Base-by-base conservation (phyloP, 805 yeast genomes). In the Candida ficus region DNA sequence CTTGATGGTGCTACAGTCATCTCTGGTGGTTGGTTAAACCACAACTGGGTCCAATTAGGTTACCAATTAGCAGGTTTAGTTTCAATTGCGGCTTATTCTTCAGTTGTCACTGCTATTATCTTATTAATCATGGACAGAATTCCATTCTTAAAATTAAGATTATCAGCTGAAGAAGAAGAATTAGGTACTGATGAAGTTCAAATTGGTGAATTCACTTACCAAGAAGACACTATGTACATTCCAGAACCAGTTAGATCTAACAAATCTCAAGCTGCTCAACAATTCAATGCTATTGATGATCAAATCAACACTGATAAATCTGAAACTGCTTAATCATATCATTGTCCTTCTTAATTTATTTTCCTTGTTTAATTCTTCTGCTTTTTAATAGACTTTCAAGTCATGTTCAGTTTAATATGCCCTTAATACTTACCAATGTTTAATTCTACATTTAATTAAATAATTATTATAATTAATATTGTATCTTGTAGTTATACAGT, bases 11-110 rank as follows among this genome's bases (percentile, higher is more conserved):
- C 75, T 7, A 63, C 77, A 11, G 74, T 69, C 14, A 84, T 85
- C 49, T 71, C 60, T 21, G 95, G 96, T 56, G 97, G 96, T 45
- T 86, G 95, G 93, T 64, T 89, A 46, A 83, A 84, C 69, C 88
- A 84, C 54, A 76, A 87, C 70, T 86, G 73, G 63, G 71, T 65
- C 44, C 97, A 89, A 68, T 76, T 89, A 49, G 93, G 95, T 51
- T 83, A 82, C 66, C 97, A 91, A 71, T 67, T 88, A 49, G 91
- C 95, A 20, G 95, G 84, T 34, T 71, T 80, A 48, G 63, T 71
- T 44, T 73, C 95, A 11, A 78, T 80, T 44, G 81, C 81, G 39
- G 69, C 74, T 12, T 91, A 95, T 86, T 73, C 95, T 4, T 81
- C 85, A 53, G 71, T 64, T 7, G 77, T 86, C 41, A 85, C 96